These are phyloP conservation scores for Metarhizium robertsii DNA, from an alignment of 2,329 filamentous ascomycete species.

Conservation along the genomic window DNA sequence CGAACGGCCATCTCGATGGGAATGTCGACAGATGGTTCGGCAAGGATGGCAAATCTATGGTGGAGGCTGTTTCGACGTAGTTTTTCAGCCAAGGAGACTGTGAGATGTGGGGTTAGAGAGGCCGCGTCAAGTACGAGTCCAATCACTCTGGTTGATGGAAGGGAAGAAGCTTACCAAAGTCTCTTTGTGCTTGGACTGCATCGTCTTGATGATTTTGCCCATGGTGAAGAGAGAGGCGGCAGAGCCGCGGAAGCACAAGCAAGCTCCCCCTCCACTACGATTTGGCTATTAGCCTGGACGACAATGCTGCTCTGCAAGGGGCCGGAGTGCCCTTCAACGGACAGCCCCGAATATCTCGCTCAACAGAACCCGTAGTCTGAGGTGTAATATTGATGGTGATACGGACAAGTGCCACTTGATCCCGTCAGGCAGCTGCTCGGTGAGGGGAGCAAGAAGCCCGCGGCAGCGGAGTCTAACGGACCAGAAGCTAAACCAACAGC, in stretches of 20 bases:
- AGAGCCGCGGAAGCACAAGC: constrained; percentile 40
- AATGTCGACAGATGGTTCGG: constrained; percentile 70
- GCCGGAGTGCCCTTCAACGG: constrained; percentile 23
- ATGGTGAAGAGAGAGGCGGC: constrained; percentile 51
- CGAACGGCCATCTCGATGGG: constrained; percentile 87
- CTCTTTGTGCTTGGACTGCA: constrained; percentile 59
- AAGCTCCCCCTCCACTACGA: constrained; percentile 50
- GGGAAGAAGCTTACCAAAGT: constrained; percentile 43
- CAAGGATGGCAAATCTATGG: constrained; percentile 64
- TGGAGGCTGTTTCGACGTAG: constrained; percentile 65
- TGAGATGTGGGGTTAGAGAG: not conserved
- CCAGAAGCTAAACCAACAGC: not conserved
- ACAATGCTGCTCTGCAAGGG: constrained; percentile 25
- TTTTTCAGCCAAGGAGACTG: constrained; percentile 82
- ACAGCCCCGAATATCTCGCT: constrained; percentile 17
- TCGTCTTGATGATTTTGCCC: constrained; percentile 60
- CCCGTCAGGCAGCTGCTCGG: not conserved
- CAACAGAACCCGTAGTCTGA: not conserved
- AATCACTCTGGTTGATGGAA: not conserved
- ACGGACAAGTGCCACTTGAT: not conserved
- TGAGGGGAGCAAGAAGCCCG: not conserved
- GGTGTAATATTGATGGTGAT: not conserved
- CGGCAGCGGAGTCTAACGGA: not conserved
- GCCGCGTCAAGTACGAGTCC: no score
- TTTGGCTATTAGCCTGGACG: constrained; percentile 27